Conservation (phyloP, 2,329 filamentous ascomycete genomes). For the Myrmaecium sp. region DNA sequence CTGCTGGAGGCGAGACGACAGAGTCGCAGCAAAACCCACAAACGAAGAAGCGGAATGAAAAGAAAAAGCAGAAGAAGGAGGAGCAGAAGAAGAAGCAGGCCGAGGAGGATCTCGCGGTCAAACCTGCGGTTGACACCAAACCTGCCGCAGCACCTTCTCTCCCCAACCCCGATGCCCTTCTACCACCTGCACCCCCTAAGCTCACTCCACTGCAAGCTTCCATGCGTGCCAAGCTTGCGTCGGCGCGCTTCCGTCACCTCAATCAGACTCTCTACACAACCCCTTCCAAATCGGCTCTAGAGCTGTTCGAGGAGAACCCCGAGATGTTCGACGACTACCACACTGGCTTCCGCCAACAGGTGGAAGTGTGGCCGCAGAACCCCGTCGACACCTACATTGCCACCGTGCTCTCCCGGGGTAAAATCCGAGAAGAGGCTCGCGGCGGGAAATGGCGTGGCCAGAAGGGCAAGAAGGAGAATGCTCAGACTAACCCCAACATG, state of each 20-base stretch:
- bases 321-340: slow-evolving; percentile 96
- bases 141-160: slow-evolving; percentile 16
- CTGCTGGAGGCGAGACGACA: slow-evolving; percentile 7
- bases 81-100: neutral
- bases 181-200: slow-evolving; percentile 30
- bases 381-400: slow-evolving; percentile 76
- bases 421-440: slow-evolving; percentile 23
- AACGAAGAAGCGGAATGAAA: slow-evolving; percentile 13
- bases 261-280: slow-evolving; percentile 95
- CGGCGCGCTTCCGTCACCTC: slow-evolving; percentile 88
- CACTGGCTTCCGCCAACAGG: slow-evolving; percentile 87
- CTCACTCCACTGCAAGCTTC: slow-evolving; percentile 84
- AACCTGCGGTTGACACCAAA: slow-evolving; percentile 16
- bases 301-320: slow-evolving; percentile 67
- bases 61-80: slow-evolving; percentile 10
- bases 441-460: slow-evolving; percentile 27
- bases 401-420: slow-evolving; percentile 52
- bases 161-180: slow-evolving; percentile 12
- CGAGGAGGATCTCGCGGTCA: slow-evolving; percentile 4
- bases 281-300: slow-evolving; percentile 66
- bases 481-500: slow-evolving; percentile 7
- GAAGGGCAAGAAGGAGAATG: slow-evolving; percentile 19
- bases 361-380: slow-evolving; percentile 91
- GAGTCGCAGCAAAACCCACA: slow-evolving; percentile 13
- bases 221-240: slow-evolving; percentile 90